phyloP scores from a whole-genome alignment of 495 filamentous ascomycete genomes.

The Massariosphaeria phaeospora region DNA sequence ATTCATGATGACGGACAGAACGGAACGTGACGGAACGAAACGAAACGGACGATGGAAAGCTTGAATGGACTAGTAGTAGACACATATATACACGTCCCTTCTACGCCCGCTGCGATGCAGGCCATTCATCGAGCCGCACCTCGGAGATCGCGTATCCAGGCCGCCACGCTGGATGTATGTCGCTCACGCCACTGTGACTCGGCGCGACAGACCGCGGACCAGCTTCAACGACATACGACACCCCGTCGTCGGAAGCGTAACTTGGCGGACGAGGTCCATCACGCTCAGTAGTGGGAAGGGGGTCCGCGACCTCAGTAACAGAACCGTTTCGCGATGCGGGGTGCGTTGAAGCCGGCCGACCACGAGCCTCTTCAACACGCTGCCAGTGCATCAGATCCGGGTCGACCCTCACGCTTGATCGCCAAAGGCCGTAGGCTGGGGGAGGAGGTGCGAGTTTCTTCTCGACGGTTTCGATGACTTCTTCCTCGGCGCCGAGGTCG shows the following conservation, averaged over 20 bases:
- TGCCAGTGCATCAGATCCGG: constrained; percentile 78
- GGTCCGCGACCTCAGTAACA: neutral
- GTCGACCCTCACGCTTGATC: constrained; percentile 73
- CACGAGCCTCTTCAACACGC: constrained; percentile 46
- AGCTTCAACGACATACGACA: constrained; percentile 62
- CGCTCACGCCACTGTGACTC: constrained; percentile 18
- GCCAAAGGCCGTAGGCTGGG: constrained; percentile 84
- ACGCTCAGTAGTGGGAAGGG: neutral
- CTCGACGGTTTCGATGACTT: constrained; percentile 36
- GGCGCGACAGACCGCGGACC: constrained; percentile 47
- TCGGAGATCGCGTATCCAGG: constrained; percentile 24
- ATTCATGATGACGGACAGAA: too few relatives aligned
- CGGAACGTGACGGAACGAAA: too few relatives aligned
- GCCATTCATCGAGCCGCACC: constrained; percentile 7
- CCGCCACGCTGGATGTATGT: constrained; percentile 32
- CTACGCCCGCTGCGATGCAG: too few relatives aligned
- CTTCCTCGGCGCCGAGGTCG: constrained; percentile 29
- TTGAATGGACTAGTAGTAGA: too few relatives aligned
- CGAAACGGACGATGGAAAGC: too few relatives aligned
- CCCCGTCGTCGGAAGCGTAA: constrained; percentile 66
- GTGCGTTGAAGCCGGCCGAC: constrained; percentile 22
- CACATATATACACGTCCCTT: too few relatives aligned
- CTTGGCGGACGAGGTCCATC: constrained; percentile 56
- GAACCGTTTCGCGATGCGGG: constrained; percentile 4
- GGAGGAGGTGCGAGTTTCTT: constrained; percentile 52